phyloP scores from a whole-genome alignment of 306 rosid genomes.

The Malus fusca region DNA sequence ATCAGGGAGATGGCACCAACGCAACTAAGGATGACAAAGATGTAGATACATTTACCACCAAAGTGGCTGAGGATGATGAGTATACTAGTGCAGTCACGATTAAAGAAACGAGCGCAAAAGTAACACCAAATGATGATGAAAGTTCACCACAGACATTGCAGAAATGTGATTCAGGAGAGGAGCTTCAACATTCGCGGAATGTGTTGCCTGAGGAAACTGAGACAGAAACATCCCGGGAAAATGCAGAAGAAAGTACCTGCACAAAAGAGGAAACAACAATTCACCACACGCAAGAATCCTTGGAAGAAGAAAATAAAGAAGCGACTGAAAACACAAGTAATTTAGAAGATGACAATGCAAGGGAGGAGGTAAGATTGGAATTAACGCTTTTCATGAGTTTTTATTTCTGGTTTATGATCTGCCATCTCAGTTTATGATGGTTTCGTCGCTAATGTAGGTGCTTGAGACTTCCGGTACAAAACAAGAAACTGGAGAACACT shows the following conservation, averaged over 20 bases:
- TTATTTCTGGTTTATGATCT: not conserved
- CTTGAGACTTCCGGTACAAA: too few relatives aligned
- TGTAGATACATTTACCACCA: not conserved
- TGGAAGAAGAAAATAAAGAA: conserved; percentile 12
- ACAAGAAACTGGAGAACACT: too few relatives aligned
- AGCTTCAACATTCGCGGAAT: conserved; percentile 11
- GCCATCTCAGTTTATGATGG: not conserved
- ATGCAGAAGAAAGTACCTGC: not conserved
- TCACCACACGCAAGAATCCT: conserved; percentile 4
- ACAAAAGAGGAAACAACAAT: conserved; percentile 8
- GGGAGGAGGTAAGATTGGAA: conserved; percentile 20
- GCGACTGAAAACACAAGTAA: conserved; percentile 1
- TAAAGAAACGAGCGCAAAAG: not conserved
- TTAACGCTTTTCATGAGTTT: not conserved
- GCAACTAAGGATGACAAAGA: conserved; percentile 6
- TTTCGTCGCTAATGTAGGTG: too few relatives aligned
- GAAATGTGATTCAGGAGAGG: conserved; percentile 13
- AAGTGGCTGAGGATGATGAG: conserved; percentile 2
- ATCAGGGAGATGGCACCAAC: not conserved
- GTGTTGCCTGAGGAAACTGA: conserved; percentile 4
- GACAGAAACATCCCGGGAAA: conserved; percentile 9
- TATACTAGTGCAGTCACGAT: not conserved
- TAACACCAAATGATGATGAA: conserved; percentile 7
- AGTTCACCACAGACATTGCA: conserved; percentile 6
- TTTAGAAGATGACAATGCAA: not conserved